Base-by-base conservation (phyloP, 1,284 basidiomycete genomes). In the Vanrija humicola region DNA sequence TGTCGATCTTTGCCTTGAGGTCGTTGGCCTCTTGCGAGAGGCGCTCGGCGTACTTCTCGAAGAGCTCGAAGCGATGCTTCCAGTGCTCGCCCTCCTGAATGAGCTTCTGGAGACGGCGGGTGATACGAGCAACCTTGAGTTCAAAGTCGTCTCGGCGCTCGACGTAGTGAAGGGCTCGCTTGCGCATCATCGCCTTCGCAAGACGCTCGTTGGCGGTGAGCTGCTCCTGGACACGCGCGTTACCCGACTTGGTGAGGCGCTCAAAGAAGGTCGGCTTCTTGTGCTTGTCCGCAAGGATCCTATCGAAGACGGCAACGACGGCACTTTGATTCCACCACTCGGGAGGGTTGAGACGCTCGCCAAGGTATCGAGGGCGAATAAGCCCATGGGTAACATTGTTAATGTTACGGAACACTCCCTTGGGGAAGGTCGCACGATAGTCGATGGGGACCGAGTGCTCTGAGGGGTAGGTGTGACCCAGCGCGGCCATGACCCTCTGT, bases 381-480 rank as follows among this genome's bases (percentile, higher is more conserved):
- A 55, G 54, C 5, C 63, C 64, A 34, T 67, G 60, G 21, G 58
- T 56, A 44, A 77, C 60, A 25, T 64, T 49, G 50, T 72, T 71
- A 59, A 79, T 71, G 16, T 78, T 77, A 6, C 77, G 65, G 70
- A 81, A 79, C 43, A 70, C 65, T 29, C 92, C 91, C 2, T 87
- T 89, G 4, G 94, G 92, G 79, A 95, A 97, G 3, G 94, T 90
- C 69, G 96, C 90, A 70, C 93, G 92, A 79, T 95, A 90, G 74
- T 97, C 94, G 59, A 70, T 63, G 2, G 80, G 79, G 6, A 79
- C 70, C 10, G 56, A 52, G 47, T 43, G 49, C 28, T 61, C 55
- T 6, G 46, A 21, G 9, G 56, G 63, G 44, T 63, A 73, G 0
- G 53, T 52, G 23, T 84, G 82, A 47, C 93, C 91, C 64, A 95